Evolutionary conservation across 345 rosid species (phyloP).

Genomic region (Gossypium ekmanianum): DNA sequence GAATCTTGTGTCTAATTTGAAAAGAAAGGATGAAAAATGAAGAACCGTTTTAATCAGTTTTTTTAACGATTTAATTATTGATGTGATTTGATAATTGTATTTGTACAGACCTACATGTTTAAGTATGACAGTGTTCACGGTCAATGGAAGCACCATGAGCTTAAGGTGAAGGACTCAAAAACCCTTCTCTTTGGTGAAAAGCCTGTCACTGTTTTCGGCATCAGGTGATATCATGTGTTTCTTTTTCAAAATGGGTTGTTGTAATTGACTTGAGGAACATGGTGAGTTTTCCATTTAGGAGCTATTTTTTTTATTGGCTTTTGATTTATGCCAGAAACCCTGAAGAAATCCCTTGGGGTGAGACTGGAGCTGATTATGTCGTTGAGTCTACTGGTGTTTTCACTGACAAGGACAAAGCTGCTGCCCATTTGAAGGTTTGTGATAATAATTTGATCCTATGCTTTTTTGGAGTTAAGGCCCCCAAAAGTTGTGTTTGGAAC

Average conservation of each 20-base stretch:
- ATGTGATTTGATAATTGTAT: not conserved
- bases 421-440: conserved; percentile 9
- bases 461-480: not conserved
- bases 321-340: not conserved
- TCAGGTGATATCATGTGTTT: not conserved
- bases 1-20: not conserved
- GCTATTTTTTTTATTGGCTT: not conserved
- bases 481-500: not conserved
- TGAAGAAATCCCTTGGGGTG: conserved; percentile 8
- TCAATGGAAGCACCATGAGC: conserved; percentile 9
- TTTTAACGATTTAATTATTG: not conserved
- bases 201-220: not conserved
- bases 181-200: conserved; percentile 8
- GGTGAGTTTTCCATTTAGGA: not conserved
- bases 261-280: not conserved
- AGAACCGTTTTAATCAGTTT: not conserved
- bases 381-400: conserved; percentile 12
- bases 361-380: conserved; percentile 3
- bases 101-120: conserved; percentile 1
- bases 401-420: conserved; percentile 10
- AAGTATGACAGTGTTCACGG: not conserved
- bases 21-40: not conserved
- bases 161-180: not conserved
- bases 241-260: not conserved
- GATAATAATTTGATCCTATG: not conserved